Conservation (phyloP, 768 basidiomycete species). For the Trametes punicea region DNA sequence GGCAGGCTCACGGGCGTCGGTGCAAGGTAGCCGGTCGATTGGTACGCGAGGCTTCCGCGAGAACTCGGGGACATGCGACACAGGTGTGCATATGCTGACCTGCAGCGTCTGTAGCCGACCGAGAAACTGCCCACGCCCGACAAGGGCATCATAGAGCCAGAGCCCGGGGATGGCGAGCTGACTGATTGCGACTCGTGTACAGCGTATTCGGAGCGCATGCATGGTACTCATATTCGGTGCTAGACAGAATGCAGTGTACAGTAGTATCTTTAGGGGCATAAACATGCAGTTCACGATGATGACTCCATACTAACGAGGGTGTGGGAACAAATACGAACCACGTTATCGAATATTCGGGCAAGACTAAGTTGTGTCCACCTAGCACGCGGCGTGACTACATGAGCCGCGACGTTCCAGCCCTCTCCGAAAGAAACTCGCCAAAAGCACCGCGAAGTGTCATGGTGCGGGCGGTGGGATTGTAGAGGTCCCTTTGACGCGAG, state of each 20-base stretch:
- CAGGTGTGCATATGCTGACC: neutral
- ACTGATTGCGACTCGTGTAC: neutral
- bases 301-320: too few species aligned
- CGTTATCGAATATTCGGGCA: too few species aligned
- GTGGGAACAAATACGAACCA: too few species aligned
- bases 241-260: too few species aligned
- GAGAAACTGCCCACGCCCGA: slow-evolving; percentile 9
- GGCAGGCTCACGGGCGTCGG: slow-evolving; percentile 68
- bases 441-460: neutral
- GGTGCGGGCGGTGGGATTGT: slow-evolving; percentile 8
- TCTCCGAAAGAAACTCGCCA: neutral
- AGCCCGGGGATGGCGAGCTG: neutral
- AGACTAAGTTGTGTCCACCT: too few species aligned
- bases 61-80: neutral
- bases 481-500: slow-evolving; percentile 7
- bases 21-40: slow-evolving; percentile 34
- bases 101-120: slow-evolving; percentile 3
- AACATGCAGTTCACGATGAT: too few species aligned
- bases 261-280: too few species aligned
- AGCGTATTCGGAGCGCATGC: too few species aligned
- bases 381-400: neutral
- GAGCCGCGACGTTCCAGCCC: neutral
- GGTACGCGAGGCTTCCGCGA: neutral
- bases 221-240: too few species aligned
- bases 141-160: slow-evolving; percentile 7